Percentiles rank a stretch among this genome's conserved stretches.
phyloP scores from a whole-genome alignment of 73 alveolate species.

The Paramecium sexaurelia region DNA sequence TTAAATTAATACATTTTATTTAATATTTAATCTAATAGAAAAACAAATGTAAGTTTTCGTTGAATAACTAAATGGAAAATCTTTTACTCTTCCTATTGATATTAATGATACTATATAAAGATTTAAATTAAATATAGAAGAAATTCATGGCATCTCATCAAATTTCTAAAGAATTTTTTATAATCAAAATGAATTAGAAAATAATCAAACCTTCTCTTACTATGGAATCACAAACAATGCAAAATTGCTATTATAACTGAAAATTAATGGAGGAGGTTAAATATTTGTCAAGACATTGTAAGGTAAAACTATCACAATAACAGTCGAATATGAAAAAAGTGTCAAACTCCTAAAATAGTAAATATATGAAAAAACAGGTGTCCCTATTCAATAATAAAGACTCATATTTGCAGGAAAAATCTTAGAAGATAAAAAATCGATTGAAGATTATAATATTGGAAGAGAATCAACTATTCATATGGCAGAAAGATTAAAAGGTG shows the following conservation, averaged over 20 bases:
- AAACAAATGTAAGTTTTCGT: background rate
- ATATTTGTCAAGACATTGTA: conserved; percentile 64
- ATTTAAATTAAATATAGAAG: conserved; percentile 71
- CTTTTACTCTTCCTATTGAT: conserved; percentile 61
- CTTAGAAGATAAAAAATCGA: background rate
- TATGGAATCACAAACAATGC: conserved; percentile 67
- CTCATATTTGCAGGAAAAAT: conserved; percentile 63
- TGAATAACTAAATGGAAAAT: conserved; percentile 73
- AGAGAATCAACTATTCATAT: conserved; percentile 68
- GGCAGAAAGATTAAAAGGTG: conserved; percentile 58
- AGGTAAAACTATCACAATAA: conserved; percentile 39
- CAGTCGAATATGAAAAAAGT: background rate
- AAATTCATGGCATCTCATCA: conserved; percentile 87
- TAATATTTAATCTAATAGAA: background rate
- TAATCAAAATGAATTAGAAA: conserved; percentile 82
- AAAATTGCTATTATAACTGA: conserved; percentile 77
- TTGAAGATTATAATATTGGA: conserved; percentile 71
- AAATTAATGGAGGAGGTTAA: conserved; percentile 87
- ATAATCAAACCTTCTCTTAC: conserved; percentile 73
- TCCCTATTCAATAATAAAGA: conserved; percentile 59
- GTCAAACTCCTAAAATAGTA: background rate
- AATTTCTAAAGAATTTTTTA: conserved; percentile 84
- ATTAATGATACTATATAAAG: conserved; percentile 58
- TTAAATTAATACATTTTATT: too few species aligned
- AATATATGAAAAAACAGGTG: conserved; percentile 62